Evolutionary conservation across 176 grass and related monocot genomes (phyloP), one percentile per base, ranked within the genome.

Genomic region (Chloris gayana): DNA sequence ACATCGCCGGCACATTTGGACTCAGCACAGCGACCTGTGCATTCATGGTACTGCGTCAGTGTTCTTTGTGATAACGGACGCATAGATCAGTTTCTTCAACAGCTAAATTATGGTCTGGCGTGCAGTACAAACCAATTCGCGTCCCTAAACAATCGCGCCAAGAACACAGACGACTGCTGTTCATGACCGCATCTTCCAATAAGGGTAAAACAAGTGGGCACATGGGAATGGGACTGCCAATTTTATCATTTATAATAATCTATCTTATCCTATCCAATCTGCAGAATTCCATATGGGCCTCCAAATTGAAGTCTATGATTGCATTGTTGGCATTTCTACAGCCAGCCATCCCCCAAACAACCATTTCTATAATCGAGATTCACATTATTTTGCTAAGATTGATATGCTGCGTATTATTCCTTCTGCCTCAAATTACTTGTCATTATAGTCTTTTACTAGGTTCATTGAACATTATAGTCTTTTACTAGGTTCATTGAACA

Each of bases 1-100:
- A 92, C 74, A 89, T 85, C 18, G 75, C 83, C 75, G 86, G 80
- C 26, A 85, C 62, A 60, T 92, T 92, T 10, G 80, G 57, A 39
- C 83, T 84, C 5, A 92, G 54, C 1, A 84, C 87, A 7, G 80
- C 86, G 5, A 92, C 80, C 90, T 89, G 79, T 24, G 4, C 54
- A 57, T 10, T 3, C 8, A 4, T 0, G 13, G 26, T 14, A 10
- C 9, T 13, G 4, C 18, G 22, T 69, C 8, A 32, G 31, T 2
- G 0, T 18, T 15, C 17, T 74, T 54, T 6, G 9, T 17, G 9
- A 13, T 50, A 6, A 15, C 15, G 44, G 8, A 44, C 41, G 10
- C 41, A 44, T 44, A 13, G 42, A 45, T 13, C 42, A 49, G 46
- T 49, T 49, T 49, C 14, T 49, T 17, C 46, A 49, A 4, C 4